Percentiles rank a stretch among this genome's conserved stretches.
Conservation (phyloP, 106 monocot genomes). For the Gastrodia elata region DNA sequence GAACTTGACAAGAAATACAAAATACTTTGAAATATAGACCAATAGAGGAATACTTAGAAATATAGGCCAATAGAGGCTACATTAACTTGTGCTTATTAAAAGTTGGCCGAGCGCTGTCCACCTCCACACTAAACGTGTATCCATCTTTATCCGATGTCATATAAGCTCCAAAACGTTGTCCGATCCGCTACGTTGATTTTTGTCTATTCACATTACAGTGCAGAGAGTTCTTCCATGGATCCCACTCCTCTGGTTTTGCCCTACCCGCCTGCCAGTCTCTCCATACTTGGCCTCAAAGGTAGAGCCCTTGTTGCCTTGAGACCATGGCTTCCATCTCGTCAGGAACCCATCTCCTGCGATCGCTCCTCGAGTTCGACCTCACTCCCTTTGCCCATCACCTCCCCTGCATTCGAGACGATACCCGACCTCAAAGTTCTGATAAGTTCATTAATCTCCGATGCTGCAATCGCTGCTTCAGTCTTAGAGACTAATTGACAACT, state of each 20-base stretch:
- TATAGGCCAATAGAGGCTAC: too few species aligned
- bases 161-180: too few species aligned
- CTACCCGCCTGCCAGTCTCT: not conserved
- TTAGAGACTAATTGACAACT: constrained; percentile 11
- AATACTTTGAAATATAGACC: too few species aligned
- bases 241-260: not conserved
- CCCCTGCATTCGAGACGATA: not conserved
- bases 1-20: too few species aligned
- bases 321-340: not conserved
- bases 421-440: constrained; percentile 8
- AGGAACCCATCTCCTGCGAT: not conserved
- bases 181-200: too few species aligned
- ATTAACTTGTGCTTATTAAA: too few species aligned
- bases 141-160: too few species aligned
- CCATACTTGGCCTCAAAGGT: constrained; percentile 1
- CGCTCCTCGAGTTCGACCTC: not conserved
- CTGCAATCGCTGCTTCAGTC: constrained; percentile 15
- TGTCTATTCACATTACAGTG: too few species aligned
- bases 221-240: constrained; percentile 11
- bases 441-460: constrained; percentile 18
- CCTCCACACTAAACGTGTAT: not conserved
- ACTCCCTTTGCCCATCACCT: not conserved
- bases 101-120: not conserved
- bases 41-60: too few species aligned
- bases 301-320: not conserved